These are phyloP conservation scores for Selaginella moellendorffii DNA, from an alignment of 75 land plant species.

Conservation along the genomic window DNA sequence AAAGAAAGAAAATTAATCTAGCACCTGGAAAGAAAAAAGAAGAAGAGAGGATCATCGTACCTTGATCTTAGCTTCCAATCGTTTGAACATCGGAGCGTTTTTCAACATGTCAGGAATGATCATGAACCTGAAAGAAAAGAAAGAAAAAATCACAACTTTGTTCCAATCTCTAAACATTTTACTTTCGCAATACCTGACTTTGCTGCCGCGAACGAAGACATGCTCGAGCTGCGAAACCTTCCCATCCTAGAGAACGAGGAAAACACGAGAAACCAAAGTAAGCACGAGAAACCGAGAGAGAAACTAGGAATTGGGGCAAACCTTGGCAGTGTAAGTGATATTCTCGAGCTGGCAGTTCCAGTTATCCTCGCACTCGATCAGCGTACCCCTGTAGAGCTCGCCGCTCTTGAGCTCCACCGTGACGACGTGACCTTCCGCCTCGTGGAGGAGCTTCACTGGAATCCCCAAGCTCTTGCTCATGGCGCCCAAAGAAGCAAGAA, in stretches of 20 bases:
- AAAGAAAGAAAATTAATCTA: too few species aligned
- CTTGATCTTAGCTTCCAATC: slow-evolving; percentile 89
- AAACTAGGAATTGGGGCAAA: too few species aligned
- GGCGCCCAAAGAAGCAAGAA: too few species aligned
- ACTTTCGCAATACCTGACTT: too few species aligned
- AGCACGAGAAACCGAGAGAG: too few species aligned
- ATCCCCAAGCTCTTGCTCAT: slow-evolving; percentile 93
- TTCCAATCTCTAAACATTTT: too few species aligned
- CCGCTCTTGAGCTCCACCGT: slow-evolving; percentile 90
- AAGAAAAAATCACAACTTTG: neutral
- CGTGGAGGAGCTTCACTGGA: slow-evolving; percentile 90
- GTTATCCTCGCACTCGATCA: slow-evolving; percentile 92
- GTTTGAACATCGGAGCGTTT: slow-evolving; percentile 99
- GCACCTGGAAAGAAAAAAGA: too few species aligned
- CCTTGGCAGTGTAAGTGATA: slow-evolving; percentile 86
- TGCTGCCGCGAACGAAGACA: slow-evolving; percentile 84
- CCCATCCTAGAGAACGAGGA: slow-evolving; percentile 61
- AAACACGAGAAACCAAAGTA: too few species aligned
- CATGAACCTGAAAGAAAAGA: slow-evolving; percentile 54
- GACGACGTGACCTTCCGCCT: slow-evolving; percentile 80
- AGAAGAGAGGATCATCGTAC: too few species aligned
- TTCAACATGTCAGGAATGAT: slow-evolving; percentile 95
- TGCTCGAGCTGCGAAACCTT: slow-evolving; percentile 83
- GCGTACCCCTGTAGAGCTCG: slow-evolving; percentile 74
- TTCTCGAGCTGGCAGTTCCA: slow-evolving; percentile 92